Conservation (phyloP, 2,329 filamentous ascomycete species). For the Colletotrichum theobromicola region DNA sequence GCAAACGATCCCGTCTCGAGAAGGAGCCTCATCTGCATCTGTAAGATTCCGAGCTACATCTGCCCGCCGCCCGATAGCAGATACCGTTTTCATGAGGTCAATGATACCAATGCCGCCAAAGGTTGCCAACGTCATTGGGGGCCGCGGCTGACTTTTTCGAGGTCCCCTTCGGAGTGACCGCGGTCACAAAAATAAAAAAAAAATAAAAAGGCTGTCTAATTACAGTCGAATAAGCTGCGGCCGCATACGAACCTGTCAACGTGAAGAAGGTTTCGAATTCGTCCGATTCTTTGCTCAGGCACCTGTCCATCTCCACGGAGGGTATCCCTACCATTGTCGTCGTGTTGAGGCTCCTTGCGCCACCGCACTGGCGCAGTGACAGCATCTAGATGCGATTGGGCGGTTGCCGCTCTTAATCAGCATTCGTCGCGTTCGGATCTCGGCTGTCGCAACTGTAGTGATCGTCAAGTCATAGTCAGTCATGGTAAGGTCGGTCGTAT, state of each 20-base stretch:
- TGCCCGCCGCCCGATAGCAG: rapidly evolving
- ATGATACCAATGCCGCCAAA: neutral
- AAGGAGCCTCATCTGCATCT: neutral
- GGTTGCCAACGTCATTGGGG: neutral
- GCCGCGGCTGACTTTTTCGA: neutral
- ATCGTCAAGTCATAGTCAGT: neutral
- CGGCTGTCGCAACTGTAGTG: neutral
- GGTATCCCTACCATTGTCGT: neutral
- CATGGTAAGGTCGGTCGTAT: no score
- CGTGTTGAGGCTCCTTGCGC: neutral
- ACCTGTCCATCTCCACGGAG: neutral
- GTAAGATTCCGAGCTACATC: neutral
- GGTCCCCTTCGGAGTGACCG: neutral
- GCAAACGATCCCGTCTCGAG: neutral
- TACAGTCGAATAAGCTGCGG: neutral
- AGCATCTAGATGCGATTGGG: neutral
- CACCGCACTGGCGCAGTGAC: neutral
- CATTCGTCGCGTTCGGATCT: neutral
- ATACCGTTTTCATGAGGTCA: neutral
- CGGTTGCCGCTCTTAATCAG: neutral
- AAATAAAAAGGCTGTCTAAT: neutral
- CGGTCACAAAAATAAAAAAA: neutral
- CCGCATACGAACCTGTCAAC: neutral
- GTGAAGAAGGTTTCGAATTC: neutral
- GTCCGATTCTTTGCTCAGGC: neutral